Base-by-base conservation (phyloP, 768 basidiomycete genomes). In the Cystobasidium tubakii region DNA sequence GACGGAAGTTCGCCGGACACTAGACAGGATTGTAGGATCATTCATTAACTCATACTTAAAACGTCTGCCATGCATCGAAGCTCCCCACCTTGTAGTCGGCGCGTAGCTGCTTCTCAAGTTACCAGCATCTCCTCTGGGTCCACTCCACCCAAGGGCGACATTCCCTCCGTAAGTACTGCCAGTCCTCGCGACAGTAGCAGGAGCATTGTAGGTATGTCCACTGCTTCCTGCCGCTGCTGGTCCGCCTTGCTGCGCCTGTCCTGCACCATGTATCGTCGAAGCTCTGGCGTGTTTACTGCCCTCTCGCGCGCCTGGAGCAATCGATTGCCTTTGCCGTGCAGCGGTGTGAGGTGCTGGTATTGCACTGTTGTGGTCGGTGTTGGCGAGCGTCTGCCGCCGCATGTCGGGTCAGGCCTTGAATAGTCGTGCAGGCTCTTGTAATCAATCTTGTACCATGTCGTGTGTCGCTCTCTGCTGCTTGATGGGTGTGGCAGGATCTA, bases 31-130 rank as follows among this genome's bases (percentile, higher is more conserved):
- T 42, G n/a, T 70, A 25, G 2, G 13, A 15, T 43, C n/a, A n/a
- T n/a, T n/a, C n/a, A n/a, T n/a, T n/a, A n/a, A n/a, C n/a, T n/a
- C n/a, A n/a, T n/a, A n/a, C n/a, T n/a, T n/a, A n/a, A n/a, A n/a
- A n/a, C n/a, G n/a, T n/a, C n/a, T n/a, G n/a, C 53, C 25, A 23
- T 2, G 25, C 44, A 21, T n/a, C 25, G 17, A 39, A 62, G 27
- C 53, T 36, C 19, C 74, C 33, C 66, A 75, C 66, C 67, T 57
- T n/a, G 74, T 57, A 23, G 57, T 25, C 21, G 73, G 74, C 33
- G 66, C 54, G 36, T 72, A 60, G 55, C 74, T 74, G n/a, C 66
- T 70, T 53, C 62, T 60, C 53, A 75, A 46, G 43, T 74, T 57
- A 19, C 66, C 74, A 36, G 71, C 74, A 43, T 75, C 74, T 15